Base-by-base conservation (phyloP, 805 yeast genomes). In the Ogataea pignaliae region DNA sequence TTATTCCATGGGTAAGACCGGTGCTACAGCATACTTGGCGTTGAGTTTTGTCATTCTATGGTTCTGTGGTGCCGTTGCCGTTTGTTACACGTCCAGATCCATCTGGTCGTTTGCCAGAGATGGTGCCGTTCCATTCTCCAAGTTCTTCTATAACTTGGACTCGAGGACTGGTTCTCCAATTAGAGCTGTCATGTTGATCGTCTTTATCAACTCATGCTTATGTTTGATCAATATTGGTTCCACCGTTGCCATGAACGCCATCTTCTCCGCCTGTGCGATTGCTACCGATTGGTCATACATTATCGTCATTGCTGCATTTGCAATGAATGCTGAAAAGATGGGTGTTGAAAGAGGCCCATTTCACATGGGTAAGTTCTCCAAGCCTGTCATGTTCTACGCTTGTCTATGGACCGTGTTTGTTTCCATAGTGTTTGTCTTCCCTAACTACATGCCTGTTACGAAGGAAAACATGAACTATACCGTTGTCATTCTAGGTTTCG, bases 51-150 rank as follows among this genome's bases (percentile, higher is more conserved):
- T 75, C 41, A 72, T 77, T 18, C 69, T 76, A 47, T 76, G 75
- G 64, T 65, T 76, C 58, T 74, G 76, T 73, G 76, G 78, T 43
- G 71, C 74, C 12, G 76, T 77, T 34, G 73, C 77, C 44, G 62
- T 66, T 31, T 69, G 76, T 53, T 76, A 76, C 44, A 68, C 71
- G 12, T 71, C 78, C 3, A 65, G 82, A 59, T 76, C 77, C 44
- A 64, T 76, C 38, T 76, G 79, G 76, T 73, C 81, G 2, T 76
- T 76, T 61, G 75, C 79, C 33, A 67, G 82, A 63, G 82, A 76
- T 56, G 70, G 69, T 45, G 80, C 79, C 32, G 63, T 76, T 46
- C 82, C 82, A 57, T 51, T 59, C 58, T 56, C 71, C 54, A 53
- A 72, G 57, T 56, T 63, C 58, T 57, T 78, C 74, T 51, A 66